Evolutionary conservation across 148 eudicot species (phyloP).

Genomic region (Fallopia convolvulus): DNA sequence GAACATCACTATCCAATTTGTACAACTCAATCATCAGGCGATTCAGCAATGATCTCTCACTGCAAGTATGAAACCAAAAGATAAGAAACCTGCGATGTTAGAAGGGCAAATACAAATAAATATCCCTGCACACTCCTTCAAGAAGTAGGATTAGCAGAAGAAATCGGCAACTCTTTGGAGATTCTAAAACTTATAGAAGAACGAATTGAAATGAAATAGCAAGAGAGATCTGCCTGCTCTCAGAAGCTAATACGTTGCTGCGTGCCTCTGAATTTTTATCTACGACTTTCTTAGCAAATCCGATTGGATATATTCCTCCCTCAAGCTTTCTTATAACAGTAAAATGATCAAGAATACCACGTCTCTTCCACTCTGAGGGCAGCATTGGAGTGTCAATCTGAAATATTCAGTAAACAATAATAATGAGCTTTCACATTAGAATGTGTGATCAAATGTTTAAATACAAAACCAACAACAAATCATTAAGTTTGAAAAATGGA

Average conservation of each 20-base stretch:
- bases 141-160: not conserved
- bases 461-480: not conserved
- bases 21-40: conserved; percentile 80
- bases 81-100: not conserved
- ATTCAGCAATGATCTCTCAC: conserved; percentile 82
- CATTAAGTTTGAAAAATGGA: not conserved
- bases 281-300: conserved; percentile 57
- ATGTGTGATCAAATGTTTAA: not conserved
- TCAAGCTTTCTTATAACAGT: conserved; percentile 81
- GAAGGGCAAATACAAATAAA: not conserved
- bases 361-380: conserved; percentile 74
- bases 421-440: not conserved
- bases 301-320: conserved; percentile 76
- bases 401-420: conserved; percentile 14
- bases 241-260: conserved; percentile 47
- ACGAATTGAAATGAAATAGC: not conserved
- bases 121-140: conserved; percentile 39
- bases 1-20: conserved; percentile 89
- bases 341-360: conserved; percentile 77
- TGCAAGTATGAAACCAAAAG: conserved; percentile 24
- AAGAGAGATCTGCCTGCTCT: conserved; percentile 56
- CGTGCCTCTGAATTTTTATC: conserved; percentile 70
- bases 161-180: not conserved
- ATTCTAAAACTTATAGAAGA: not conserved
- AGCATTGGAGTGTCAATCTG: conserved; percentile 90